Base-by-base conservation (phyloP, 2,329 filamentous ascomycete genomes). In the Chaetothyriales sp. region DNA sequence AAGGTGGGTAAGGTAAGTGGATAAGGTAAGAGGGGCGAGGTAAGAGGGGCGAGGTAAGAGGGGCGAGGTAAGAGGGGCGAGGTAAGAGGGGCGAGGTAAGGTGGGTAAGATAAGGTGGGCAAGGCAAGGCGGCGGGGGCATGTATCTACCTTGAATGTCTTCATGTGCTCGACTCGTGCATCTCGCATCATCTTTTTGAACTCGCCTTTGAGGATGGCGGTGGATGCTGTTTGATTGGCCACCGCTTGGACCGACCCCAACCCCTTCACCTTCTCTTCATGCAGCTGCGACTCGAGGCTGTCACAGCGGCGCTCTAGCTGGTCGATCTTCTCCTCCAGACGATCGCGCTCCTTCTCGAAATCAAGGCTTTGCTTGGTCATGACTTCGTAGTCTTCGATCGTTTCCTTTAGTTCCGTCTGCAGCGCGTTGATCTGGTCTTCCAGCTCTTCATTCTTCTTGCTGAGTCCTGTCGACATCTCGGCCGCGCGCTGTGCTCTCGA, bases 101-200 rank as follows among this genome's bases (percentile, higher is more conserved):
- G n/a, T n/a, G n/a, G n/a, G n/a, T n/a, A n/a, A n/a, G n/a, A n/a
- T n/a, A n/a, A n/a, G n/a, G n/a, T n/a, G n/a, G n/a, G n/a, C 52
- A 37, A 9, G 15, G 49, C 20, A 40, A 15, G 10, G 18, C 43
- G 13, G 5, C 7, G 18, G 43, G 43, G 43, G 6, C 20, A 28
- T 18, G n/a, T n/a, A 71, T 78, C 69, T 66, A 86, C 83, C 71
- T 78, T 80, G 52, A 86, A 63, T 54, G 75, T 71, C 67, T 77
- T 83, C 61, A 80, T 70, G 55, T 77, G 81, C 65, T 87, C 83
- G 1, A 75, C 73, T 55, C 82, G 77, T 47, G 80, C 80, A 62
- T 86, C 82, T 57, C 81, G 75, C 82, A 86, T 86, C 83, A 86
- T 86, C 70, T 83, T 86, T 72, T 85, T 85, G 64, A 87, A 87